Evolutionary conservation across 352 stramenopile genomes (phyloP).

Genomic region (Phytophthora multivora): DNA sequence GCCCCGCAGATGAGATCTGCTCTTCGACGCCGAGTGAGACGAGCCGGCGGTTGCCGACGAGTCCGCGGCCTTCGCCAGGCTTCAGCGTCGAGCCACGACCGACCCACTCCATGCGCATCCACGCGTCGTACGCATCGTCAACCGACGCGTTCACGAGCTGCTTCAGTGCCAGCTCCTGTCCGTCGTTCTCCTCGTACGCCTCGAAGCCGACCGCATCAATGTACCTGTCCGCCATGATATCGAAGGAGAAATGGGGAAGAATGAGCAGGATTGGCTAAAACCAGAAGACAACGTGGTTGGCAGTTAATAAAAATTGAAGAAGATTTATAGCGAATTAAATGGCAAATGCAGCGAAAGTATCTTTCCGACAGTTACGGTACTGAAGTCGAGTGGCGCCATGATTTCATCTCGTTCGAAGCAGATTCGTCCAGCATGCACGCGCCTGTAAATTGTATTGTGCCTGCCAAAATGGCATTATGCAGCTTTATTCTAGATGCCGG

Average conservation of each 20-base stretch:
- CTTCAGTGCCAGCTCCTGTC: conserved; percentile 52
- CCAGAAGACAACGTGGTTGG: not conserved
- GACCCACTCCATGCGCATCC: conserved; percentile 57
- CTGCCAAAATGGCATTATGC: not conserved
- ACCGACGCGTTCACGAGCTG: conserved; percentile 42
- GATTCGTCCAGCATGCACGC: not conserved
- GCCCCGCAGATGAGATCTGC: conserved; percentile 55
- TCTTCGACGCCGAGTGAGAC: conserved; percentile 56
- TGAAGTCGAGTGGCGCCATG: not conserved
- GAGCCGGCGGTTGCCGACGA: conserved; percentile 46
- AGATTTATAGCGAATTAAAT: conserved; percentile 8
- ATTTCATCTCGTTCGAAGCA: not conserved
- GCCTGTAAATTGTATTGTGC: not conserved
- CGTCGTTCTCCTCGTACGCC: conserved; percentile 52
- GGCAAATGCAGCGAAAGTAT: conserved; percentile 18
- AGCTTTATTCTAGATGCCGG: conserved; percentile 27
- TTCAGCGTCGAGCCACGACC: conserved; percentile 34
- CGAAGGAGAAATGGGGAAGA: not conserved
- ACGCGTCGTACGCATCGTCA: conserved; percentile 50
- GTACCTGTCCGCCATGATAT: conserved; percentile 37
- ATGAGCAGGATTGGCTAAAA: conserved; percentile 11
- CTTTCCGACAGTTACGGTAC: conserved; percentile 6
- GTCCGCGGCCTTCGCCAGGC: conserved; percentile 41
- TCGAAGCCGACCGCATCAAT: conserved; percentile 47
- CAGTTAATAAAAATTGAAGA: conserved; percentile 1